These are phyloP conservation scores for Talaromyces sp. DNA, from an alignment of 2,329 filamentous ascomycete genomes.

Conservation along the genomic window DNA sequence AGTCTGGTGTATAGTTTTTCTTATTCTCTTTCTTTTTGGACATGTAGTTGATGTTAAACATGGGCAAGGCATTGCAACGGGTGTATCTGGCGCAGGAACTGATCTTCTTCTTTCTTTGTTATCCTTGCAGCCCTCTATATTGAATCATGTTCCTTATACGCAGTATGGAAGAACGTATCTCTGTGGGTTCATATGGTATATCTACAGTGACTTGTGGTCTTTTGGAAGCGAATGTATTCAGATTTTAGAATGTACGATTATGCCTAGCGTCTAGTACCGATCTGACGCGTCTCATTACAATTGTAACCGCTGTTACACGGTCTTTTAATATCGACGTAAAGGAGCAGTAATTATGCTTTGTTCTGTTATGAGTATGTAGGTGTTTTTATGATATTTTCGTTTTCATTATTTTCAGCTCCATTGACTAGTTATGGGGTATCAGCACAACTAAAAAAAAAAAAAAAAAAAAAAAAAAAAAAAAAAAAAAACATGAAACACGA, in stretches of 20 bases:
- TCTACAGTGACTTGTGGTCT: neutral
- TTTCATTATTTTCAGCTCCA: neutral
- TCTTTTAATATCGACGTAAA: neutral
- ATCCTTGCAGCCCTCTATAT: neutral
- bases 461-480: neutral
- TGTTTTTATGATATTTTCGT: too few species aligned
- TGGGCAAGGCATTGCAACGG: neutral
- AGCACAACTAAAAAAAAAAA: too few species aligned
- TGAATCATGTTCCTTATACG: neutral
- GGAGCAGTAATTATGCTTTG: too few species aligned
- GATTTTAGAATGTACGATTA: neutral
- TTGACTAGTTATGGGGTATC: too few species aligned
- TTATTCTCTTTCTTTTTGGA: neutral
- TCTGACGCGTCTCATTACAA: too few species aligned
- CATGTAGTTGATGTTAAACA: neutral
- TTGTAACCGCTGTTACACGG: neutral
- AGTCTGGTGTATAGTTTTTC: neutral
- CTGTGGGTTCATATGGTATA: neutral
- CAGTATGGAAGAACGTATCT: neutral
- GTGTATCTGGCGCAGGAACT: neutral
- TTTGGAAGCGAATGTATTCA: neutral
- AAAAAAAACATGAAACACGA: neutral
- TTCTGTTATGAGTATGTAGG: too few species aligned
- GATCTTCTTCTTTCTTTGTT: neutral
- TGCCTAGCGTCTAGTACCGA: neutral